Percentiles rank a stretch among this genome's conserved stretches.
phyloP scores from a whole-genome alignment of 192 early-diverging fungal genomes.

The Geranomyces variabilis region DNA sequence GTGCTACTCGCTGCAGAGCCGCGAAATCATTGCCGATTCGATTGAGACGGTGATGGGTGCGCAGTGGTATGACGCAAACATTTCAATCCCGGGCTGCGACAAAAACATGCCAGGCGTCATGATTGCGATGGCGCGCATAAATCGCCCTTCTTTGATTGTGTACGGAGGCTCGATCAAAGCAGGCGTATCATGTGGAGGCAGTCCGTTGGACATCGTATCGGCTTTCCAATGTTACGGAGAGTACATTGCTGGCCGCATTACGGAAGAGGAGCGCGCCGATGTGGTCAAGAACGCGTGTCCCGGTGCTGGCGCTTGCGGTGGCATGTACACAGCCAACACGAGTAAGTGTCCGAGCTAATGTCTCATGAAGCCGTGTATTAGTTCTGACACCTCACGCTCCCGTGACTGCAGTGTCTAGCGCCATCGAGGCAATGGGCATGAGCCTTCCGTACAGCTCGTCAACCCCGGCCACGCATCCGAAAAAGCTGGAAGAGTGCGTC shows the following conservation, averaged over 20 bases:
- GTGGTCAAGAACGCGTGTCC: constrained; percentile 59
- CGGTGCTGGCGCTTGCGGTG: constrained; percentile 97
- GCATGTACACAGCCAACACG: constrained; percentile 99
- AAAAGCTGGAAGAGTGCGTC: constrained; percentile 88
- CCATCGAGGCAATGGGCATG: constrained; percentile 98
- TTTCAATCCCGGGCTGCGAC: constrained; percentile 83
- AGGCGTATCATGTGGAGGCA: constrained; percentile 65
- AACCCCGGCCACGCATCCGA: constrained; percentile 85
- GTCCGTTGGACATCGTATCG: constrained; percentile 89
- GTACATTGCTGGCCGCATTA: constrained; percentile 87
- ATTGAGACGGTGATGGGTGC: constrained; percentile 98
- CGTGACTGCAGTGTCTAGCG: constrained; percentile 82
- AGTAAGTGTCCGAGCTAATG: constrained; percentile 56
- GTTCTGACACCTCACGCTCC: not conserved
- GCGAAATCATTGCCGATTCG: constrained; percentile 98
- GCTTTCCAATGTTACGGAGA: constrained; percentile 97
- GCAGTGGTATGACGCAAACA: constrained; percentile 99
- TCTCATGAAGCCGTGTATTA: not conserved
- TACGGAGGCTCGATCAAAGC: constrained; percentile 97
- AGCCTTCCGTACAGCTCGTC: constrained; percentile 94
- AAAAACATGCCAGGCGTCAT: constrained; percentile 98
- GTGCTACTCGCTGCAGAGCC: constrained; percentile 94
- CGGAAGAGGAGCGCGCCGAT: constrained; percentile 77
- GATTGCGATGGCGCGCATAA: constrained; percentile 94
- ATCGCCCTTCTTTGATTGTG: constrained; percentile 96